These are phyloP conservation scores for Dryas drummondii DNA, from an alignment of 306 rosid species.

Conservation along the genomic window DNA sequence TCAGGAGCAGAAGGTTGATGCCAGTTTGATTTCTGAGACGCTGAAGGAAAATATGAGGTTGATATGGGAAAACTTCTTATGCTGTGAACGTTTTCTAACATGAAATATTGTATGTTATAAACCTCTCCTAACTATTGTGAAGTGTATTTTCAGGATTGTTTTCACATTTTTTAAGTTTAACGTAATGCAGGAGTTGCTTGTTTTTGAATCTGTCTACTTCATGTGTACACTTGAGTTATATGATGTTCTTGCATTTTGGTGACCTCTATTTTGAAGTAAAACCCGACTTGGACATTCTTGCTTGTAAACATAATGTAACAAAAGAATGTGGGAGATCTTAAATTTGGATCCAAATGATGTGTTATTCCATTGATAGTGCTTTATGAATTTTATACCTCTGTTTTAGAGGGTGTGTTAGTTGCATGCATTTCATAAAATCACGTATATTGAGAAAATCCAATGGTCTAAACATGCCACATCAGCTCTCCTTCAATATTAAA, in stretches of 20 bases:
- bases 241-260: not conserved
- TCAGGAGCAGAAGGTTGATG: conserved; percentile 31
- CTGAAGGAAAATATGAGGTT: conserved; percentile 45
- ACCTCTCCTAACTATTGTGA: not conserved
- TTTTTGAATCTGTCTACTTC: not conserved
- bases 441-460: no score
- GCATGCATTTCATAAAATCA: no score
- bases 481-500: no score
- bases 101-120: conserved; percentile 13
- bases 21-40: conserved; percentile 32
- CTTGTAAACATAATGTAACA: not conserved
- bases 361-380: no score
- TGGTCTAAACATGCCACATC: no score
- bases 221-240: not conserved
- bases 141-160: not conserved
- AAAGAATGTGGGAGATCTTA: not conserved
- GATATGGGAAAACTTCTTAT: conserved; percentile 43
- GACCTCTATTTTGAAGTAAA: not conserved
- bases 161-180: no score
- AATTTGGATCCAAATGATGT: no score
- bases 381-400: no score
- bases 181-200: not conserved
- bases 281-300: not conserved
- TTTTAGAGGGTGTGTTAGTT: no score
- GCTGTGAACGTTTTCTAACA: conserved; percentile 28